phyloP scores from a whole-genome alignment of 148 eudicot species.

The Mesembryanthemum crystallinum region DNA sequence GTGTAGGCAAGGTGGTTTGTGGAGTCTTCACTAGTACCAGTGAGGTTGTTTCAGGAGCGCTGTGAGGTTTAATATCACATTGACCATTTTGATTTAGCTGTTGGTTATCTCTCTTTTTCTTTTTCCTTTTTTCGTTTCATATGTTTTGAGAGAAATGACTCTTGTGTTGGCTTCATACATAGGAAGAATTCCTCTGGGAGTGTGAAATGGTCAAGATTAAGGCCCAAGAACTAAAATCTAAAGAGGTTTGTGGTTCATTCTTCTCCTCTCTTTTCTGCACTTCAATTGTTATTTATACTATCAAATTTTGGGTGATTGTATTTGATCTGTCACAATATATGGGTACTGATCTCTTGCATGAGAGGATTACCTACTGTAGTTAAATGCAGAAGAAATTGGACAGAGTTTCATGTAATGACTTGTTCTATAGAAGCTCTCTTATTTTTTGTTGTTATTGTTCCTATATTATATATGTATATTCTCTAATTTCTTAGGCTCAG shows the following conservation, averaged over 20 bases:
- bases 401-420: too few relatives aligned
- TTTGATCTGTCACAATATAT: too few relatives aligned
- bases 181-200: conserved; percentile 99
- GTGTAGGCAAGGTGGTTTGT: conserved; percentile 95
- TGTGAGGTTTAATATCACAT: conserved; percentile 60
- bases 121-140: not conserved
- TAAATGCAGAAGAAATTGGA: too few relatives aligned
- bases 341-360: not conserved
- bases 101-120: not conserved
- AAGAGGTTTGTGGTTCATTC: conserved; percentile 60
- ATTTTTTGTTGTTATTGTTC: not conserved
- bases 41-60: conserved; percentile 93
- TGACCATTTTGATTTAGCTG: not conserved
- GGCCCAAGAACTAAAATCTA: conserved; percentile 96
- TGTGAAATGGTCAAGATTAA: conserved; percentile 93
- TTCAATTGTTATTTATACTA: not conserved
- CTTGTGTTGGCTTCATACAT: conserved; percentile 8
- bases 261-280: not conserved
- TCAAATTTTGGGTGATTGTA: not conserved
- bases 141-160: conserved; percentile 4
- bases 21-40: conserved; percentile 75
- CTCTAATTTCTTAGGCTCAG: too few relatives aligned
- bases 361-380: not conserved
- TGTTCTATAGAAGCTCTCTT: not conserved
- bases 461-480: not conserved